These are phyloP conservation scores for Zymoseptoria brevis DNA, from an alignment of 2,329 filamentous ascomycete genomes.

Conservation along the genomic window DNA sequence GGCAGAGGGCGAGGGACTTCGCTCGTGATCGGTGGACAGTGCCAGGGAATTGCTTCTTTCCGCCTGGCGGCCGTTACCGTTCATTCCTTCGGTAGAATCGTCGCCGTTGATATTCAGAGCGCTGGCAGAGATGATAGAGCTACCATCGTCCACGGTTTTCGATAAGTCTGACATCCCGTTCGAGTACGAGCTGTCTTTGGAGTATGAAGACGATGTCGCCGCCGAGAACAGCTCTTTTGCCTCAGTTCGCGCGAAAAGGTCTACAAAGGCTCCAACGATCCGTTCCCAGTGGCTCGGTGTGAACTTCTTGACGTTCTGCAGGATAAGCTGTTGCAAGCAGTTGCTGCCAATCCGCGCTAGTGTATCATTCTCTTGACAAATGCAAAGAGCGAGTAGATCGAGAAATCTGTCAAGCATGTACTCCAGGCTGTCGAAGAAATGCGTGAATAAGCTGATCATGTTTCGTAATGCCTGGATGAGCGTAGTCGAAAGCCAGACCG, in stretches of 20 bases:
- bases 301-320: constrained; percentile 95
- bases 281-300: constrained; percentile 80
- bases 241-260: constrained; percentile 89
- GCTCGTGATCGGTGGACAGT: constrained; percentile 6
- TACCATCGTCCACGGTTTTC: constrained; percentile 13
- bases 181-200: constrained; percentile 17
- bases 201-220: constrained; percentile 40
- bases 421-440: constrained; percentile 92
- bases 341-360: constrained; percentile 97
- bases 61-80: constrained; percentile 3
- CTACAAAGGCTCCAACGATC: constrained; percentile 91
- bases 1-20: constrained; percentile 9
- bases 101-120: constrained; percentile 38
- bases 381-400: constrained; percentile 87
- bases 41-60: constrained; percentile 9
- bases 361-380: constrained; percentile 98
- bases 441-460: constrained; percentile 97
- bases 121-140: constrained; percentile 24
- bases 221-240: constrained; percentile 93
- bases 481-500: constrained; percentile 96
- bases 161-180: constrained; percentile 16
- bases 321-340: constrained; percentile 88
- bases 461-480: constrained; percentile 98
- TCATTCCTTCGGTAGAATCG: constrained; percentile 12
- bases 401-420: constrained; percentile 98